phyloP scores from a whole-genome alignment of 768 basidiomycete genomes.

The Suillus americanus region DNA sequence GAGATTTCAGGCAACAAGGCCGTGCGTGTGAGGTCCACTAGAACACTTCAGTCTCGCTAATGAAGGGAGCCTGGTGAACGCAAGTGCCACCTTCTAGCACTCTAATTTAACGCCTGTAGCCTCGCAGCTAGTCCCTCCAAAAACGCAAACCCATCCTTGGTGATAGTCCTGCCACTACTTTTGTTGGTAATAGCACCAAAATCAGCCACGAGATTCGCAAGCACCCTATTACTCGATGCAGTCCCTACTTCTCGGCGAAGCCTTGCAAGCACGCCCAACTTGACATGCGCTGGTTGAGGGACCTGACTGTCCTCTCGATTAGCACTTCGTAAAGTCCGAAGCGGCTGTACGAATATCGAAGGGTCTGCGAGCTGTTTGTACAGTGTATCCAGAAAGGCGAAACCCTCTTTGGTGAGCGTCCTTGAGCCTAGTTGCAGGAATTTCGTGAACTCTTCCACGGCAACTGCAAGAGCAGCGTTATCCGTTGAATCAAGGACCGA shows the following conservation, averaged over 20 bases:
- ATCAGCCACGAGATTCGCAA: constrained; percentile 66
- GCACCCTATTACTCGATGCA: constrained; percentile 52
- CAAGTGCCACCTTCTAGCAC: not conserved
- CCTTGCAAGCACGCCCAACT: constrained; percentile 58
- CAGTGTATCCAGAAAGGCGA: constrained; percentile 66
- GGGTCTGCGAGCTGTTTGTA: constrained; percentile 73
- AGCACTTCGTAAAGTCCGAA: constrained; percentile 45
- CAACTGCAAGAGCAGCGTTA: constrained; percentile 50
- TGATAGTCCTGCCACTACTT: constrained; percentile 68
- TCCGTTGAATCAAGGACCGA: constrained; percentile 47
- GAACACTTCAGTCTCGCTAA: not conserved
- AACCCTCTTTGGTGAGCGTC: constrained; percentile 69
- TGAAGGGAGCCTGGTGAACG: not conserved
- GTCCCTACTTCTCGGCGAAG: constrained; percentile 53
- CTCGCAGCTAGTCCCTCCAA: constrained; percentile 59
- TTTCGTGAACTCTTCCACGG: constrained; percentile 61
- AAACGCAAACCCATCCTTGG: constrained; percentile 76
- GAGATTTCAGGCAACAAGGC: not conserved
- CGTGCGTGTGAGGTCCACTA: not conserved
- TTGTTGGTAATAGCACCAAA: constrained; percentile 70
- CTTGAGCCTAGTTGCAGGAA: constrained; percentile 61
- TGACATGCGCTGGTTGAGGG: constrained; percentile 50
- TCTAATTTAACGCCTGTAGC: constrained; percentile 35
- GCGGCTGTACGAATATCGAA: constrained; percentile 52
- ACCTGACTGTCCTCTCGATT: constrained; percentile 39